phyloP scores from a whole-genome alignment of 805 yeast species.

The Pichia gijzeniarum region DNA sequence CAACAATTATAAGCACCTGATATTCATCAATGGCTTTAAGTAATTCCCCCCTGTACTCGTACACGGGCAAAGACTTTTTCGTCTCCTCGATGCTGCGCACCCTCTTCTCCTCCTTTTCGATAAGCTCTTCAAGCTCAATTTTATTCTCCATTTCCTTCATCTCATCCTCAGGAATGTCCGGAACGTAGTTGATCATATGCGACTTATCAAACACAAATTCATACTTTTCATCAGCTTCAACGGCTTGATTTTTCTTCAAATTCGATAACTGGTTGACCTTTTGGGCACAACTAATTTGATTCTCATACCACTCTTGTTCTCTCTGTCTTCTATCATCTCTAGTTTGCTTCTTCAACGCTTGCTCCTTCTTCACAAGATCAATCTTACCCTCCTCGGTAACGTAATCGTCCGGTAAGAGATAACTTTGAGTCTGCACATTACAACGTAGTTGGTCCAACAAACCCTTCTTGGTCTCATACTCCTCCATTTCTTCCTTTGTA shows the following conservation, averaged over 20 bases:
- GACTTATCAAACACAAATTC: slow-evolving; percentile 72
- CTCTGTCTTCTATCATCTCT: slow-evolving; percentile 18
- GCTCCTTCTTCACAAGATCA: slow-evolving; percentile 49
- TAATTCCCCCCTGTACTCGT: slow-evolving; percentile 50
- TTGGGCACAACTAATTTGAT: slow-evolving; percentile 41
- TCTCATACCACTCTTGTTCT: slow-evolving; percentile 44
- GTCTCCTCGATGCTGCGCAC: slow-evolving; percentile 40
- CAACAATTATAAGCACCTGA: slow-evolving; percentile 79
- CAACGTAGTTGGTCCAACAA: slow-evolving; percentile 36
- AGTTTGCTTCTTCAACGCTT: slow-evolving; percentile 37
- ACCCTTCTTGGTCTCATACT: slow-evolving; percentile 45
- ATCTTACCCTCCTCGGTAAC: slow-evolving; percentile 45
- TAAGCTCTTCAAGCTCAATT: slow-evolving; percentile 28
- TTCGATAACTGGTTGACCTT: slow-evolving; percentile 17
- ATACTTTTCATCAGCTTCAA: slow-evolving; percentile 39
- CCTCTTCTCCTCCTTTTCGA: slow-evolving; percentile 32
- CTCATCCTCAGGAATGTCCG: slow-evolving; percentile 30
- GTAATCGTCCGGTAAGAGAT: slow-evolving; percentile 52
- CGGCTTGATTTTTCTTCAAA: slow-evolving; percentile 13
- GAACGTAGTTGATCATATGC: slow-evolving; percentile 48
- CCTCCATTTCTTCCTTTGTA: slow-evolving; percentile 42
- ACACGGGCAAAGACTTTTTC: slow-evolving; percentile 71
- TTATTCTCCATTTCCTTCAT: slow-evolving; percentile 24
- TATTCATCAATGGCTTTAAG: slow-evolving; percentile 52
- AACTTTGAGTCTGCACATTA: slow-evolving; percentile 26